Evolutionary conservation across 345 rosid genomes (phyloP).

Genomic region (Lepidium sativum): DNA sequence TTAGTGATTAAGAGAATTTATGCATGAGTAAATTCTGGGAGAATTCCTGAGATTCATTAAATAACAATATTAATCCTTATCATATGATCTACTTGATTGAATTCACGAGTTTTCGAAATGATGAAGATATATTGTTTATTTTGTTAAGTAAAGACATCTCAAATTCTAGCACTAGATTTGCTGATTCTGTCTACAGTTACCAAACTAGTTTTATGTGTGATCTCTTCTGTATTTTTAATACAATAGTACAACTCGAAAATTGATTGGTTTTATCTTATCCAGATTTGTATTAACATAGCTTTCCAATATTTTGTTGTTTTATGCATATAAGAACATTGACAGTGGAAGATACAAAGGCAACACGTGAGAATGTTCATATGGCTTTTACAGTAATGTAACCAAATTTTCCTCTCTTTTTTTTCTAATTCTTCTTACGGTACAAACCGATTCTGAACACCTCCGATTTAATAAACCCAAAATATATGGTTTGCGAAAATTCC

Average conservation of each 20-base stretch:
- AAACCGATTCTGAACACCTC: not conserved
- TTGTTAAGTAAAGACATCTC: not conserved
- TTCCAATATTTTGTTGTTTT: not conserved
- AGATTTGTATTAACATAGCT: not conserved
- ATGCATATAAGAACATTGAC: not conserved
- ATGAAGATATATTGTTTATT: not conserved
- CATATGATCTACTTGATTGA: not conserved
- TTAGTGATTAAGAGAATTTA: no score
- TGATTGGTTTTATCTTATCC: not conserved
- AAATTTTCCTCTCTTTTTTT: not conserved
- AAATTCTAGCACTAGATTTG: not conserved
- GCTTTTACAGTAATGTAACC: not conserved
- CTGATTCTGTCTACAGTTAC: not conserved
- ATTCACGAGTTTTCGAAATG: not conserved
- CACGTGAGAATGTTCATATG: conserved; percentile 19
- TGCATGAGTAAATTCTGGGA: no score
- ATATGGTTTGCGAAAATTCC: not conserved
- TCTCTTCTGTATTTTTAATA: not conserved
- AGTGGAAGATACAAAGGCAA: not conserved
- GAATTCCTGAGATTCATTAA: no score
- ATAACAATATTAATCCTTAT: not conserved
- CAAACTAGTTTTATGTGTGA: not conserved
- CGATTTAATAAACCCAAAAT: not conserved
- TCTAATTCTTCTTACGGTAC: conserved; percentile 1
- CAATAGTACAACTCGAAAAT: not conserved